Evolutionary conservation across 306 rosid species (phyloP).

Genomic region (Trifolium repens): DNA sequence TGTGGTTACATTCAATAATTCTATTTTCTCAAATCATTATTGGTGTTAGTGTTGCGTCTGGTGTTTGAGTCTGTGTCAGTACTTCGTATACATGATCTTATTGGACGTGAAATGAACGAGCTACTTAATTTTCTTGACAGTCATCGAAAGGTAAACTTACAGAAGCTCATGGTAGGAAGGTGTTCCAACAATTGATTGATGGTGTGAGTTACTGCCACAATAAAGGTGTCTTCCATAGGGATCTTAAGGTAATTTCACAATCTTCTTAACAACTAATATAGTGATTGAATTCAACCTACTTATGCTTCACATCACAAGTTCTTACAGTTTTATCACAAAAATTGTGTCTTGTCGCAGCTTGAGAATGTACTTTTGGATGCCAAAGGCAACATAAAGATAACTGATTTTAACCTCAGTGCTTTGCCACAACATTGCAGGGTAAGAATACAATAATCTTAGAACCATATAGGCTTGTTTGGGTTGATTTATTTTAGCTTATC

Average conservation of each 20-base stretch:
- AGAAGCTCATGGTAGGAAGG: slow-evolving; percentile 72
- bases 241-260: slow-evolving; percentile 71
- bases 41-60: background rate
- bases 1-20: background rate
- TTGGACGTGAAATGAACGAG: slow-evolving; percentile 26
- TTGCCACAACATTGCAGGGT: slow-evolving; percentile 82
- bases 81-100: background rate
- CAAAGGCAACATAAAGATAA: slow-evolving; percentile 73
- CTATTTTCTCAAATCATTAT: background rate
- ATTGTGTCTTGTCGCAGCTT: slow-evolving; percentile 56
- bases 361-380: slow-evolving; percentile 84
- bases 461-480: background rate
- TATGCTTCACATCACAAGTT: background rate
- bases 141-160: slow-evolving; percentile 65
- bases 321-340: slow-evolving; percentile 19
- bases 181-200: slow-evolving; percentile 85
- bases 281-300: background rate
- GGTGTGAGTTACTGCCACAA: slow-evolving; percentile 83
- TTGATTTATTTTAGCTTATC: background rate
- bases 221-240: slow-evolving; percentile 90
- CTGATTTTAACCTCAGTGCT: slow-evolving; percentile 94
- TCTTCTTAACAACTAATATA: slow-evolving; percentile 11
- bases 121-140: slow-evolving; percentile 41
- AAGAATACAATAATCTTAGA: slow-evolving; percentile 43
- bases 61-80: background rate